Conservation (phyloP, 768 basidiomycete species). For the Lactarius akahatsu region DNA sequence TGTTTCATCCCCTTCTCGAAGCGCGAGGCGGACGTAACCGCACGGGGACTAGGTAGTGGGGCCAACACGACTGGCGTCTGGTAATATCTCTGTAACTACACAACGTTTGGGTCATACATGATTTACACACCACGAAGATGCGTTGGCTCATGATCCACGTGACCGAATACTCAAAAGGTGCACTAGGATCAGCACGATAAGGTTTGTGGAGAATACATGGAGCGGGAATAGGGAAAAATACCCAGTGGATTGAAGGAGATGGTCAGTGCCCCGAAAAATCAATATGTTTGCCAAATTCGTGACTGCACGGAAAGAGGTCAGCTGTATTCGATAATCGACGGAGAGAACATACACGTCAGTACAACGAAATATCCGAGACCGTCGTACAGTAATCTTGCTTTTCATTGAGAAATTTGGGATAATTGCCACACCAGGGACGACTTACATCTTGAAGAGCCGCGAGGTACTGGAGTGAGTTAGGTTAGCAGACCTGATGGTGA, state of each 20-base stretch:
- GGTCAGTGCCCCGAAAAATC: conserved; percentile 31
- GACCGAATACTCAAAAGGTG: conserved; percentile 36
- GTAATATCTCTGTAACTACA: not conserved
- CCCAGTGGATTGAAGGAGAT: conserved; percentile 30
- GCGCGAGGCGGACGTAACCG: not conserved
- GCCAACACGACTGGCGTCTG: conserved; percentile 25
- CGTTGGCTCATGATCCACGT: conserved; percentile 40
- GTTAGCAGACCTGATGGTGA: not conserved
- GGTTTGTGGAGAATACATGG: not conserved
- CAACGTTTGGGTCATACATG: not conserved
- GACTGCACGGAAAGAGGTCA: conserved; percentile 21
- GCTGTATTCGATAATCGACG: not conserved
- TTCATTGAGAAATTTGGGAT: not conserved
- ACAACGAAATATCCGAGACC: conserved; percentile 62
- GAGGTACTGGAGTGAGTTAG: conserved; percentile 28
- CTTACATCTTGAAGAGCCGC: conserved; percentile 34
- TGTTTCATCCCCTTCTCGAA: not conserved
- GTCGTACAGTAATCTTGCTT: conserved; percentile 63
- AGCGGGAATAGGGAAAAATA: not conserved
- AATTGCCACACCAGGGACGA: not conserved
- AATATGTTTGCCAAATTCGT: conserved; percentile 35
- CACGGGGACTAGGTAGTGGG: not conserved
- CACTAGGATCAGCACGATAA: conserved; percentile 26
- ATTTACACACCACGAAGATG: conserved; percentile 34
- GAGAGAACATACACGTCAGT: conserved; percentile 42